phyloP scores from a whole-genome alignment of 1,284 basidiomycete species.

The Ustilago cynodontis region DNA sequence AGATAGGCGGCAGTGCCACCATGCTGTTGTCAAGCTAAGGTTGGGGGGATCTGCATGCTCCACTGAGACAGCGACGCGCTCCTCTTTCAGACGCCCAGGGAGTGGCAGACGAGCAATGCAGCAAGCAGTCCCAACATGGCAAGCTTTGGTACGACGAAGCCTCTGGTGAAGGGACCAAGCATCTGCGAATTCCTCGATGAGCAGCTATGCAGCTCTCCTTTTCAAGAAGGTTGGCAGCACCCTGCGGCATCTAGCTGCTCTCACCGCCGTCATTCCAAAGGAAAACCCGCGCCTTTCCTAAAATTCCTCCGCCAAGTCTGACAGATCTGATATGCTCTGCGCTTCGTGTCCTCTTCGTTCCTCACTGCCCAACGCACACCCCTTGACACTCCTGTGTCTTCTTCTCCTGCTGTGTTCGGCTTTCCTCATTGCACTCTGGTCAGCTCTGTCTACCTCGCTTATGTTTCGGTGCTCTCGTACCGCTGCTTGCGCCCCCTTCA shows the following conservation, averaged over 20 bases:
- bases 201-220: not conserved
- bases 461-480: not conserved
- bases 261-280: slow-evolving; percentile 25
- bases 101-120: slow-evolving; percentile 7
- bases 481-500: not conserved
- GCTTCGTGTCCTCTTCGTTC: slow-evolving; percentile 19
- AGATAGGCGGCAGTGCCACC: not conserved
- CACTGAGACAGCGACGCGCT: slow-evolving; percentile 18
- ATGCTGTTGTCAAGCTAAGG: slow-evolving; percentile 15
- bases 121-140: slow-evolving; percentile 3
- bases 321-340: slow-evolving; percentile 44
- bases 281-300: not conserved
- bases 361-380: not conserved
- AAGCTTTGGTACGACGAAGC: not conserved
- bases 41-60: slow-evolving; percentile 13
- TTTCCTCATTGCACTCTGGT: not conserved
- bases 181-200: not conserved
- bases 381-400: not conserved
- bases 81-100: not conserved
- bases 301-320: slow-evolving; percentile 32
- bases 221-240: not conserved
- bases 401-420: not conserved
- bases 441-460: slow-evolving; percentile 15
- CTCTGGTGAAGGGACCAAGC: not conserved
- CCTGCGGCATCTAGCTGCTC: not conserved